These are phyloP conservation scores for Talinum fruticosum DNA, from an alignment of 148 eudicot genomes.

Conservation along the genomic window DNA sequence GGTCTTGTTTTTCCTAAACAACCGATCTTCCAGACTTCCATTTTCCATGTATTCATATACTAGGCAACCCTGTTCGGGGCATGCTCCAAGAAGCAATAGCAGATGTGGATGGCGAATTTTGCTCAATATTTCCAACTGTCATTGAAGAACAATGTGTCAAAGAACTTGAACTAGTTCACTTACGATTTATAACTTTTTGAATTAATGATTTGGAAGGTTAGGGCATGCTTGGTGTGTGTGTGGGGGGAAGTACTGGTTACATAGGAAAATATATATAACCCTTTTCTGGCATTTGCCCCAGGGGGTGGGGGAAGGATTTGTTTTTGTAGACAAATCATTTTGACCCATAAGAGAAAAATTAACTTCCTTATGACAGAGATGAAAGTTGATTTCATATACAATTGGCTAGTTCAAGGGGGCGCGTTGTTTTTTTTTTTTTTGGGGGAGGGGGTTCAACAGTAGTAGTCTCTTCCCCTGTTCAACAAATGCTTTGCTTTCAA, in stretches of 20 bases:
- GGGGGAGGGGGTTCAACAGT: too few relatives aligned
- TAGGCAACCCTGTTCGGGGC: conserved; percentile 70
- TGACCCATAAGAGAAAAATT: background rate
- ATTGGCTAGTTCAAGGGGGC: background rate
- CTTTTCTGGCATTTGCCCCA: background rate
- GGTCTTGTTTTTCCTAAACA: conserved; percentile 47
- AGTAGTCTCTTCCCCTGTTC: background rate
- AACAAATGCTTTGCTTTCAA: too few relatives aligned
- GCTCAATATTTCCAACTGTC: conserved; percentile 78
- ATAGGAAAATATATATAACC: background rate
- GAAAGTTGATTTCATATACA: background rate
- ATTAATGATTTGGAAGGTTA: background rate
- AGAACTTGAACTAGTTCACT: background rate
- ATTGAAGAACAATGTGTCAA: conserved; percentile 2
- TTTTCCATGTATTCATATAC: conserved; percentile 96
- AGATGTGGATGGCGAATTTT: conserved; percentile 81
- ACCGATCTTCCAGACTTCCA: conserved; percentile 72
- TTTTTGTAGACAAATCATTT: background rate
- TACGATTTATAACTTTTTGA: background rate
- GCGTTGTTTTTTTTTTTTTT: too few relatives aligned
- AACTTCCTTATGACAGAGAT: too few relatives aligned
- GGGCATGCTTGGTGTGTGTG: background rate
- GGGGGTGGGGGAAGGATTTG: background rate
- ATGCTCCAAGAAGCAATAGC: conserved; percentile 82
- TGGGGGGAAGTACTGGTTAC: background rate